Conservation (phyloP, 2,329 filamentous ascomycete species). For the Fusarium succisae region DNA sequence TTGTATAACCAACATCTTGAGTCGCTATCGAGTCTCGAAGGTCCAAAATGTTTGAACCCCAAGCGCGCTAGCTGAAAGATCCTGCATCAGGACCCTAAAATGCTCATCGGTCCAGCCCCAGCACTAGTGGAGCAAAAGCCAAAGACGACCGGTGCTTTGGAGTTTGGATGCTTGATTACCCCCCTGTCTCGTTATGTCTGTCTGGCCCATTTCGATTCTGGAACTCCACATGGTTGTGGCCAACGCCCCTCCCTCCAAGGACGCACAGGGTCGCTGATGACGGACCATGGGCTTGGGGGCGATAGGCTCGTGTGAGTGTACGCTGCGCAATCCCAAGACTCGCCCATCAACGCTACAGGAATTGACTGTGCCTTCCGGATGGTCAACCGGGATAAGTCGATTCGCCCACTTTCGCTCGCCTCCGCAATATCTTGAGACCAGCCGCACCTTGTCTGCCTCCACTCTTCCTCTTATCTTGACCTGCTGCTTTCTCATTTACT, state of each 20-base stretch:
- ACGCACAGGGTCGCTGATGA: conserved; percentile 32
- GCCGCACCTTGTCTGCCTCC: conserved; percentile 40
- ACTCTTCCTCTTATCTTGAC: conserved; percentile 38
- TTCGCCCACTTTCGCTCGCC: conserved; percentile 41
- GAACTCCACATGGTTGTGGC: conserved; percentile 34
- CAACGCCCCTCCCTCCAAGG: conserved; percentile 35
- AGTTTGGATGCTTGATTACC: conserved; percentile 17
- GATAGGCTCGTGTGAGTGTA: conserved; percentile 16
- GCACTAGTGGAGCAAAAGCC: conserved; percentile 25
- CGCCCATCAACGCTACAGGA: conserved; percentile 21
- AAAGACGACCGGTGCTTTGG: conserved; percentile 20
- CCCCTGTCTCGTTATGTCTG: conserved; percentile 18
- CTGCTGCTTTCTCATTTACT: conserved; percentile 23
- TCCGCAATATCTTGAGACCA: conserved; percentile 46
- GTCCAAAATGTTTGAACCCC: conserved; percentile 3
- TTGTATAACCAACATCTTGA: not conserved
- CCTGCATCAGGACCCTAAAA: conserved; percentile 20
- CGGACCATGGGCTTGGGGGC: conserved; percentile 34
- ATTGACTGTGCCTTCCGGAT: conserved; percentile 34
- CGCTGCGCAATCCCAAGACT: conserved; percentile 33
- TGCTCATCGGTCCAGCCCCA: conserved; percentile 27
- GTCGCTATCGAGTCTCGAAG: not conserved
- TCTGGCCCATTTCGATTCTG: conserved; percentile 31
- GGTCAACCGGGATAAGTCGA: conserved; percentile 34
- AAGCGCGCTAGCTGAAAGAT: conserved; percentile 33